Evolutionary conservation across 352 stramenopile species (phyloP).

Genomic region (Pythium utonaiense): DNA sequence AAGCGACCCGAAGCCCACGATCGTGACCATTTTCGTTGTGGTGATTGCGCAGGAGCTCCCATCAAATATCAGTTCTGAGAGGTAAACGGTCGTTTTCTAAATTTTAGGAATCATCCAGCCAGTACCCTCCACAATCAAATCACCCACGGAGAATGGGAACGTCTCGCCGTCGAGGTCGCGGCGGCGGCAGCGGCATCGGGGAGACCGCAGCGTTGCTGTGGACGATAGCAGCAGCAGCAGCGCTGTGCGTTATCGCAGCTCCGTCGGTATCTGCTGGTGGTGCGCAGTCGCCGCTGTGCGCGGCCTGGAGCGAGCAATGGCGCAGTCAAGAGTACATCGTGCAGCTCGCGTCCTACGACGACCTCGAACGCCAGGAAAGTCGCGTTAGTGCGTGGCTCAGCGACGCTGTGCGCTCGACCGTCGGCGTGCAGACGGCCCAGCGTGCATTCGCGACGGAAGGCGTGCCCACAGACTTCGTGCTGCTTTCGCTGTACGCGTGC

Average conservation of each 20-base stretch:
- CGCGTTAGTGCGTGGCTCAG: slow-evolving; percentile 7
- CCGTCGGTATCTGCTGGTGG: neutral
- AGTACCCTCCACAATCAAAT: neutral
- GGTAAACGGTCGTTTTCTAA: slow-evolving; percentile 9
- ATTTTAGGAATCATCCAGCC: neutral
- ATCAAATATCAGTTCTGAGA: slow-evolving; percentile 8
- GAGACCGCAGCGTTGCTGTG: neutral
- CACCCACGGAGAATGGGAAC: neutral
- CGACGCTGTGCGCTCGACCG: neutral
- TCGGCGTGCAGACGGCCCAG: slow-evolving; percentile 26
- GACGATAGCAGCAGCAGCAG: neutral
- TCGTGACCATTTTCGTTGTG: slow-evolving; percentile 47
- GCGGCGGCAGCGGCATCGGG: neutral
- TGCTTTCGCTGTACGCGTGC: slow-evolving; percentile 50
- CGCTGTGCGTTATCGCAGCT: neutral
- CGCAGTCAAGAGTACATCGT: slow-evolving; percentile 20
- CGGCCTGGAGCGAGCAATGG: slow-evolving; percentile 2
- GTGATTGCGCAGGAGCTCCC: neutral
- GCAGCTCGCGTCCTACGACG: slow-evolving; percentile 17
- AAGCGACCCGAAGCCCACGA: slow-evolving; percentile 91
- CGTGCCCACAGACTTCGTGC: slow-evolving; percentile 61
- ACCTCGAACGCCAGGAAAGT: slow-evolving; percentile 11
- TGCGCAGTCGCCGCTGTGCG: slow-evolving; percentile 15
- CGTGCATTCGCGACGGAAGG: slow-evolving; percentile 29
- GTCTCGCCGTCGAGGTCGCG: neutral